phyloP scores from a whole-genome alignment of 805 yeast genomes.

The Sugiyamaella mastotermitis region DNA sequence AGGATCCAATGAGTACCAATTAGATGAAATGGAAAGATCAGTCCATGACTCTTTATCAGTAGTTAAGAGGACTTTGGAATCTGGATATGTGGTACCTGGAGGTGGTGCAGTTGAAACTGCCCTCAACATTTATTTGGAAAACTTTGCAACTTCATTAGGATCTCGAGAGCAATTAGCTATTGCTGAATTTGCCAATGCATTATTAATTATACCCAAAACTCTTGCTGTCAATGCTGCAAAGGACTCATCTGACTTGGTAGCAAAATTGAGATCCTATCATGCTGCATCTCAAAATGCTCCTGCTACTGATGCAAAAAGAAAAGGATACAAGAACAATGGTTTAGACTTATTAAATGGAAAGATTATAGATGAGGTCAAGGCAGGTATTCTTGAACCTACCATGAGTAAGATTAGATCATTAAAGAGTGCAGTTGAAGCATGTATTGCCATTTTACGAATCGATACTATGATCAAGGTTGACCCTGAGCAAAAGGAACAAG shows the following conservation, averaged over 20 bases:
- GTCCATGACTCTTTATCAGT: conserved; percentile 91
- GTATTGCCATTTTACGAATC: conserved; percentile 93
- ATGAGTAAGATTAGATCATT: conserved; percentile 86
- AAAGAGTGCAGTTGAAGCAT: conserved; percentile 95
- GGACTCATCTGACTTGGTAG: conserved; percentile 90
- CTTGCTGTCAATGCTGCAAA: conserved; percentile 96
- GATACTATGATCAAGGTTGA: conserved; percentile 98
- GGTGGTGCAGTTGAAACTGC: conserved; percentile 99
- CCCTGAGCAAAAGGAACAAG: conserved; percentile 67
- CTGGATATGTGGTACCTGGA: conserved; percentile 94
- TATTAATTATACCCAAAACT: conserved; percentile 91
- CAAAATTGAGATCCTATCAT: conserved; percentile 93
- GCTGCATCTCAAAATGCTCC: conserved; percentile 88
- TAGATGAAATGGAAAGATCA: conserved; percentile 98
- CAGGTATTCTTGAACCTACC: conserved; percentile 95
- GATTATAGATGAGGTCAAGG: conserved; percentile 73
- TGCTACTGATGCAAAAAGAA: conserved; percentile 76
- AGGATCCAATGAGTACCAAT: conserved; percentile 88
- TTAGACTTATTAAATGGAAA: conserved; percentile 87
- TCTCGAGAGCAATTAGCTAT: conserved; percentile 97
- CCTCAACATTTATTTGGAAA: conserved; percentile 87
- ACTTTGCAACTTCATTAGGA: conserved; percentile 96
- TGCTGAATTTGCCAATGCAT: conserved; percentile 91
- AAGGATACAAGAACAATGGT: conserved; percentile 85
- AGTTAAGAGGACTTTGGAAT: conserved; percentile 91